Base-by-base conservation (phyloP, 2,329 filamentous ascomycete species). In the Aspergillus pseudoviridinutans region DNA sequence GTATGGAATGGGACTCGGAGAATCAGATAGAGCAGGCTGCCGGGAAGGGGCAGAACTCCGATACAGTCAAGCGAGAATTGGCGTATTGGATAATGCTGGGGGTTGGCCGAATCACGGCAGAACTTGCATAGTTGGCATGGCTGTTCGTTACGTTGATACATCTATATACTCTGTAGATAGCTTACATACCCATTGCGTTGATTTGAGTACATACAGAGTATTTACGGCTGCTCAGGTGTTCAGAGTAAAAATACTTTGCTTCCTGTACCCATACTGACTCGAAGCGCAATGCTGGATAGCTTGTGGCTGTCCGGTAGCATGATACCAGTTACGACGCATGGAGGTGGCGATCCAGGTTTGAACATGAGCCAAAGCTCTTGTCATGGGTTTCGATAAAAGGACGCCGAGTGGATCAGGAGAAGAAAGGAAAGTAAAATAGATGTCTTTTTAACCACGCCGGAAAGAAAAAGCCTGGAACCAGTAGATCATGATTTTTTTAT, bases 81-180 rank as follows among this genome's bases (percentile, higher is more conserved):
- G 92, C 92, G 55, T 97, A 96, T 76, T 99, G 94, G 94, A 92
- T 90, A 77, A 92, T 96, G 22, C 79, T 97, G 38, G 93, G 93
- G 3, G 84, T 95, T 57, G 94, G 94, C 9, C 87, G 87, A 67
- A 94, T 97, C 68, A 84, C 78, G 63, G 44, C 49, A 12, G 53
- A 63, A 49, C 22, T 64, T 35, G 27, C 53, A 50, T 57, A 57
- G 53, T 35, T 38, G 32, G 29, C 14, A 7, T 17, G 3, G 14
- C 14, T 38, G 12, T 29, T 12, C 28, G 8, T 29, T 9, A 29
- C 9, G 12, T 32, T 12, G 29, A 32, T 32, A 32, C 29, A 32
- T 32, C 29, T 32, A 32, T 7, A 38, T 38, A 38, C 32, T 38
- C 32, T 5, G 14, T 38, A 38, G 14, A 38, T 38, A 38, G 32